phyloP scores from a whole-genome alignment of 2,329 filamentous ascomycete genomes.

The Ceratocystis eucalypticola region DNA sequence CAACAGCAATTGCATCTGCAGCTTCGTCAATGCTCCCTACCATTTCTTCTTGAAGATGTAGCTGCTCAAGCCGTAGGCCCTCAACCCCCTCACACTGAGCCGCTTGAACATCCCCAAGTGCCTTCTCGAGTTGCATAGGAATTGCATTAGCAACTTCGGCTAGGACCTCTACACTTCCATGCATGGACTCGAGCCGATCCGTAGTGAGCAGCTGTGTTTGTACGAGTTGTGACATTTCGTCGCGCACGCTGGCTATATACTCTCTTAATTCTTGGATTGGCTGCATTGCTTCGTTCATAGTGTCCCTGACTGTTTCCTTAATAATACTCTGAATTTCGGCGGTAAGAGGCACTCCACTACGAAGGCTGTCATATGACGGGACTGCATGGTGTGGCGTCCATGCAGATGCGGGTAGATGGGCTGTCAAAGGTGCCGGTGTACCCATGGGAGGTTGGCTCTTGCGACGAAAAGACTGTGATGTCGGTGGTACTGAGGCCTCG shows the following conservation, averaged over 20 bases:
- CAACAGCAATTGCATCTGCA: not conserved
- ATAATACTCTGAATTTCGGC: not conserved
- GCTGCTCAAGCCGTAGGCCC: not conserved
- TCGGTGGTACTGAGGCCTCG: not conserved
- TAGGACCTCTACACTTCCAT: not conserved
- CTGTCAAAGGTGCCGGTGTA: not conserved
- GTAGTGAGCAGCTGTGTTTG: not conserved
- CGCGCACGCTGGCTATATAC: not conserved
- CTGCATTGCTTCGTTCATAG: constrained; percentile 6
- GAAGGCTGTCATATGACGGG: not conserved
- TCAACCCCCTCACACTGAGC: constrained; percentile 8
- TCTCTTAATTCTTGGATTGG: not conserved
- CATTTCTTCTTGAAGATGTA: constrained; percentile 2
- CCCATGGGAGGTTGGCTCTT: not conserved
- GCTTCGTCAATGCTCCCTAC: not conserved
- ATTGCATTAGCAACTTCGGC: not conserved
- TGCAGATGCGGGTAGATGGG: not conserved
- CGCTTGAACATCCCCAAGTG: not conserved
- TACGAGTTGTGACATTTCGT: not conserved
- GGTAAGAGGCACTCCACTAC: not conserved
- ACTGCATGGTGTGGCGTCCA: not conserved
- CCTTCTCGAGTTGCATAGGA: not conserved
- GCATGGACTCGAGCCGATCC: not conserved
- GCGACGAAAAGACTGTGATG: not conserved
- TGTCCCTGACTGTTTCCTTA: not conserved